Evolutionary conservation across 192 early-diverging fungal genomes (phyloP).

Genomic region (Coemansia sp.): DNA sequence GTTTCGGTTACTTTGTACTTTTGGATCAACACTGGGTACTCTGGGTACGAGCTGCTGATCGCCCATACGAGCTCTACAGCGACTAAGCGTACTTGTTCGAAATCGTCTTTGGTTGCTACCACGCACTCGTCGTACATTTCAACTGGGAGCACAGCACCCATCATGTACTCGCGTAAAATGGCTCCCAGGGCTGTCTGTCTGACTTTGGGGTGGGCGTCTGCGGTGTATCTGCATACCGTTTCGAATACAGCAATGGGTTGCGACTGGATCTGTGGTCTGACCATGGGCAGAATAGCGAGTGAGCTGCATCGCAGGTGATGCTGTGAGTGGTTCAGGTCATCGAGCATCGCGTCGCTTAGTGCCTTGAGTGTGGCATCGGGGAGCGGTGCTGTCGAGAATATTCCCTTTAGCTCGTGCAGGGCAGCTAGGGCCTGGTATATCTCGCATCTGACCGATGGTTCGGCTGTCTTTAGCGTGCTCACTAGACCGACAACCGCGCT

Average conservation of each 20-base stretch:
- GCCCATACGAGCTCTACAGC: constrained; percentile 67
- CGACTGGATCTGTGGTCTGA: background rate
- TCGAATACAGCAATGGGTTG: constrained; percentile 13
- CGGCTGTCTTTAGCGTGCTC: constrained; percentile 8
- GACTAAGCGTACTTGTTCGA: constrained; percentile 67
- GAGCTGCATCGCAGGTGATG: constrained; percentile 42
- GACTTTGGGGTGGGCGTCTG: constrained; percentile 42
- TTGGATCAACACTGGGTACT: constrained; percentile 38
- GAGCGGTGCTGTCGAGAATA: constrained; percentile 3
- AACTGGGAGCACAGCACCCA: constrained; percentile 14
- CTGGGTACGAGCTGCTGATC: constrained; percentile 52
- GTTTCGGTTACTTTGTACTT: constrained; percentile 19
- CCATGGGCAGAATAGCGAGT: constrained; percentile 14
- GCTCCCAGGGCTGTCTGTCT: constrained; percentile 27
- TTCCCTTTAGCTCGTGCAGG: constrained; percentile 34
- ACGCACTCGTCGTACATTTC: constrained; percentile 63
- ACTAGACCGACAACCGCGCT: constrained; percentile 3
- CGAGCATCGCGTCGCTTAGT: constrained; percentile 7
- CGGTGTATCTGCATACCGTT: constrained; percentile 24
- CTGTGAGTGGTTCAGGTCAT: constrained; percentile 40
- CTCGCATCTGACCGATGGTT: constrained; percentile 35
- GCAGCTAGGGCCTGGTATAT: constrained; percentile 28
- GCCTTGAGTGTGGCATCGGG: background rate
- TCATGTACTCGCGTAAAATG: constrained; percentile 34
- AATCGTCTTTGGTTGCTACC: constrained; percentile 63